Evolutionary conservation across 441 rosid species (phyloP), one percentile per base, ranked within the genome.

Genomic region (Melastoma candidum): DNA sequence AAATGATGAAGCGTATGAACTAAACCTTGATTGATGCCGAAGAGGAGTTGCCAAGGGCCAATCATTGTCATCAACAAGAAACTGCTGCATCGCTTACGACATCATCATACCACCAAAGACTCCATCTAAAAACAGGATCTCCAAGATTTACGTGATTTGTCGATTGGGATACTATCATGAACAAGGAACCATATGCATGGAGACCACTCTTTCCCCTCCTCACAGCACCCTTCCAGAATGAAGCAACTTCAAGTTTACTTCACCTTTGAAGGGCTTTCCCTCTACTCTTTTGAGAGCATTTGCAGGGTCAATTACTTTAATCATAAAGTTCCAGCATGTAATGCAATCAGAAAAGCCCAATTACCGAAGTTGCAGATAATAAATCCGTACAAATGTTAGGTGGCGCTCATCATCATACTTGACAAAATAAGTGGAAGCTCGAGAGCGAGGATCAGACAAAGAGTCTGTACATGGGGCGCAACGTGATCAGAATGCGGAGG

Each of bases 201-300:
- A 95, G 96, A 53, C 96, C 98, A 71, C 95, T 93, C 69, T 86
- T 93, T 49, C 90, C 98, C 97, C 88, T 88, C 55, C 97, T 89
- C 55, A 93, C 97, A 46, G 84, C 76, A 22, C 97, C 71, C 90
- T 83, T 65, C 96, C 96, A 10, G 96, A 70, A 71, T 86, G 98
- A 65, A 88, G 79, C 69, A 82, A 75, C 75, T 93, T 89, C 43
- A 95, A 88, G 75, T 93, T 86, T 25, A 75, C 54, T 65, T 93
- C 98, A 62, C 84, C 97, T 67, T 89, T 86, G 77, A 86, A 93
- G 64, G 93, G 88, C 74, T 86, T 86, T 49, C 95, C 97, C 96
- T 95, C 46, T 86, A 86, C 97, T 61, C 97, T 95, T 66, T 43
- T 78, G 66, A 95, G 95, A 48, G 93, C 86, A 29, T 97, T 88